phyloP scores from a whole-genome alignment of 192 early-diverging fungal genomes.

The Backusella parvicylindrica region DNA sequence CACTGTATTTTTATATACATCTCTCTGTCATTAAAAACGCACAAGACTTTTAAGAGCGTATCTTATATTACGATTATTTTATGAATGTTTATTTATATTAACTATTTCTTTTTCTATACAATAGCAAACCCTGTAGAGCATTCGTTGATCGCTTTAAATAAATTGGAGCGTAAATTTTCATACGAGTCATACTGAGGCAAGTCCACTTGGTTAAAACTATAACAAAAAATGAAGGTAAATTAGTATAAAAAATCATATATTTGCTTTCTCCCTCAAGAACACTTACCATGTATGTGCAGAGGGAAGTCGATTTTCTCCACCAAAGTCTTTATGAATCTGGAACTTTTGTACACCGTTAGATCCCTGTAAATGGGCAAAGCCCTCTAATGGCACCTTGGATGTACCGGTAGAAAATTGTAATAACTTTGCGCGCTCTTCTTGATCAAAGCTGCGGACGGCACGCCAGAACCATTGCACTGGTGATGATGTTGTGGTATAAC shows the following conservation, averaged over 20 bases:
- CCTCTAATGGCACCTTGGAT: constrained; percentile 96
- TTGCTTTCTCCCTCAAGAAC: background rate
- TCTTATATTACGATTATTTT: background rate
- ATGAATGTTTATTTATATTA: background rate
- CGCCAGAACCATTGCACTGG: constrained; percentile 99
- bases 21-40: background rate
- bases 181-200: constrained; percentile 91
- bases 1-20: background rate
- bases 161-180: constrained; percentile 75
- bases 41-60: background rate
- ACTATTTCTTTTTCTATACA: constrained; percentile 45
- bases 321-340: constrained; percentile 98
- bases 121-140: constrained; percentile 91
- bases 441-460: constrained; percentile 93
- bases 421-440: constrained; percentile 97
- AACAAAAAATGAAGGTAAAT: constrained; percentile 15
- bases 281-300: constrained; percentile 95
- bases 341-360: constrained; percentile 95
- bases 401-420: constrained; percentile 98
- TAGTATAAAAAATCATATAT: background rate
- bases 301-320: constrained; percentile 80
- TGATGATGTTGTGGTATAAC: constrained; percentile 78
- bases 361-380: constrained; percentile 90
- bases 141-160: constrained; percentile 89
- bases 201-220: constrained; percentile 97